phyloP scores from a whole-genome alignment of 2,329 filamentous ascomycete species.

The Phyllachora maydis region DNA sequence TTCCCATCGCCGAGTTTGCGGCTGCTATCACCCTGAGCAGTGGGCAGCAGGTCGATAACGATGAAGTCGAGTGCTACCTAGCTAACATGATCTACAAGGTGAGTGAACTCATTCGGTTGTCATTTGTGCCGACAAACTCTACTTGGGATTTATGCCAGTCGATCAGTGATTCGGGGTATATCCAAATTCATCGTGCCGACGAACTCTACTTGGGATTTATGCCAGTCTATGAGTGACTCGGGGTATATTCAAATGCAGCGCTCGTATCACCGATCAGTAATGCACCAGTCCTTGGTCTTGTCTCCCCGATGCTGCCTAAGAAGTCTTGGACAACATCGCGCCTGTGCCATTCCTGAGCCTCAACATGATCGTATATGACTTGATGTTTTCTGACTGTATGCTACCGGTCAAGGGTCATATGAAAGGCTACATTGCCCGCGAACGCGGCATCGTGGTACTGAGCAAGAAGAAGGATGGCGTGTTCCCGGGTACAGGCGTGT shows the following conservation, averaged over 20 bases:
- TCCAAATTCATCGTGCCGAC: background rate
- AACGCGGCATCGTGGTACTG: slow-evolving; percentile 74
- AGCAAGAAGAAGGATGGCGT: slow-evolving; percentile 81
- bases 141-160: background rate
- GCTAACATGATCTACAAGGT: slow-evolving; percentile 99
- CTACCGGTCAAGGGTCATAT: too few species aligned
- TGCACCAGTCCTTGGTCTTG: too few species aligned
- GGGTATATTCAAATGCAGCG: background rate
- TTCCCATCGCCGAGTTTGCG: slow-evolving; percentile 68
- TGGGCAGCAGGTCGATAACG: slow-evolving; percentile 49
- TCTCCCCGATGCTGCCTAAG: too few species aligned
- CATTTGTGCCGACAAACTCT: background rate
- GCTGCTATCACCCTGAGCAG: slow-evolving; percentile 63
- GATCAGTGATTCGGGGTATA: background rate
- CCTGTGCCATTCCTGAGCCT: too few species aligned
- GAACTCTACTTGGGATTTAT: background rate
- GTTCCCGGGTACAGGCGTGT: slow-evolving; percentile 75
- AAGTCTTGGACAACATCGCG: too few species aligned
- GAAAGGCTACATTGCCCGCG: slow-evolving; percentile 94
- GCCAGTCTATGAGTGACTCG: background rate
- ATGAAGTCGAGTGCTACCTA: slow-evolving; percentile 88
- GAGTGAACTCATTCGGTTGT: too few species aligned
- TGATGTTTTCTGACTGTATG: too few species aligned
- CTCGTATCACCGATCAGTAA: too few species aligned
- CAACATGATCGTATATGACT: too few species aligned